A percentile compares a stretch with the other conserved stretches of the same genome.
Conservation (phyloP, 2,329 filamentous ascomycete genomes). For the Mollisia scopiformis region DNA sequence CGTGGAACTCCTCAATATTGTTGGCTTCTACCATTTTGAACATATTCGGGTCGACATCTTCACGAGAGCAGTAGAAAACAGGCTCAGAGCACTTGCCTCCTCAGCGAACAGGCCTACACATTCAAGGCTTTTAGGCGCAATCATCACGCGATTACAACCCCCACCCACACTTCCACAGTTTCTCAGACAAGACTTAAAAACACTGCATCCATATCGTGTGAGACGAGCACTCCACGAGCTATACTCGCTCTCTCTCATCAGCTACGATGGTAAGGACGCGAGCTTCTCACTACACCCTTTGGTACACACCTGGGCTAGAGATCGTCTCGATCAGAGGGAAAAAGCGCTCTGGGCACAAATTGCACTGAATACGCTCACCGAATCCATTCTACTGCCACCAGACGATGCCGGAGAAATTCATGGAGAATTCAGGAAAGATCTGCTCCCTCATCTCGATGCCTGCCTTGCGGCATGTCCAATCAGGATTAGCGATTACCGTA, state of each 20-base stretch:
- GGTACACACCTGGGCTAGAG: neutral
- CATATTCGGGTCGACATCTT: neutral
- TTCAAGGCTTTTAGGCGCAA: neutral
- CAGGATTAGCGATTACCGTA: neutral
- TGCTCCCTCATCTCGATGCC: neutral
- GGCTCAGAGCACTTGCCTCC: neutral
- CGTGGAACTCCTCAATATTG: neutral
- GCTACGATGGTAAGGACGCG: neutral
- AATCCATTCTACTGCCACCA: neutral
- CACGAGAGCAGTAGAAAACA: neutral
- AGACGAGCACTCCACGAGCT: neutral
- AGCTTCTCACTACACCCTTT: neutral
- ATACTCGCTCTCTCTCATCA: neutral
- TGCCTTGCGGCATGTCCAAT: neutral
- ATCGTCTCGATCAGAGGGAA: neutral
- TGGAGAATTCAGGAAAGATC: neutral
- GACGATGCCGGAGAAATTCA: neutral
- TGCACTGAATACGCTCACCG: neutral
- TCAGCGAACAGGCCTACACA: neutral
- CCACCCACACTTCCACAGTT: neutral
- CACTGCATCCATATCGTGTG: neutral
- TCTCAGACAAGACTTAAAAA: neutral
- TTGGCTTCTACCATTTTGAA: neutral
- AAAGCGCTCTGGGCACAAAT: neutral
- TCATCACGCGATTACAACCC: neutral